Percentiles rank a stretch among this genome's conserved stretches.
These are phyloP conservation scores for Boletus fagicola DNA, from an alignment of 768 basidiomycete genomes.

Conservation along the genomic window DNA sequence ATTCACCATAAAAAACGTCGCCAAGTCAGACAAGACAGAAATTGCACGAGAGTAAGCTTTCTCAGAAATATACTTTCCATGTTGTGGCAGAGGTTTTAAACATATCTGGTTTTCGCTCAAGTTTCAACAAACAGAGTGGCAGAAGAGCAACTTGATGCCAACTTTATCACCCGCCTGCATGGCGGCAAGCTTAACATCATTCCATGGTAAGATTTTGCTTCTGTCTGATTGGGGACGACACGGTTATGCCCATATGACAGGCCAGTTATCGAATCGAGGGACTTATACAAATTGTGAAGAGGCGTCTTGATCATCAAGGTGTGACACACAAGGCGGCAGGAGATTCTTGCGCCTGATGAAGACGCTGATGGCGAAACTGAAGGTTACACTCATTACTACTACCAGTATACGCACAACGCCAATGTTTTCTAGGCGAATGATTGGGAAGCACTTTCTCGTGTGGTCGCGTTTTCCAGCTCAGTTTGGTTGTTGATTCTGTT, in stretches of 20 bases:
- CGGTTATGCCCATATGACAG: neutral
- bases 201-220: conserved; percentile 41
- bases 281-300: conserved; percentile 55
- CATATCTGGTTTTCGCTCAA: conserved; percentile 50
- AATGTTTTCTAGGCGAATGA: conserved; percentile 48
- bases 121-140: conserved; percentile 58
- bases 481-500: neutral
- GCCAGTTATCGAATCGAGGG: conserved; percentile 60
- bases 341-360: conserved; percentile 55
- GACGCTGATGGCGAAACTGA: conserved; percentile 64
- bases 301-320: conserved; percentile 45
- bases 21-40: conserved; percentile 57
- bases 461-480: conserved; percentile 11
- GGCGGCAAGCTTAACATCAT: conserved; percentile 53
- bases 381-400: conserved; percentile 35
- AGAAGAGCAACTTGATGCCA: conserved; percentile 55
- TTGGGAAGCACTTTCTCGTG: conserved; percentile 61
- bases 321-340: conserved; percentile 50
- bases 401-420: neutral
- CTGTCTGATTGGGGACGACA: neutral
- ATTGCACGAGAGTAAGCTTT: conserved; percentile 53
- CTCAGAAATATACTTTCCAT: neutral
- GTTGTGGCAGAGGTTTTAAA: neutral
- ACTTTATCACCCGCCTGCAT: conserved; percentile 61
- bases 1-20: conserved; percentile 71